Evolutionary conservation across 2,329 filamentous ascomycete genomes (phyloP), one percentile per base, ranked within the genome.

Genomic region (Beauveria sp.): DNA sequence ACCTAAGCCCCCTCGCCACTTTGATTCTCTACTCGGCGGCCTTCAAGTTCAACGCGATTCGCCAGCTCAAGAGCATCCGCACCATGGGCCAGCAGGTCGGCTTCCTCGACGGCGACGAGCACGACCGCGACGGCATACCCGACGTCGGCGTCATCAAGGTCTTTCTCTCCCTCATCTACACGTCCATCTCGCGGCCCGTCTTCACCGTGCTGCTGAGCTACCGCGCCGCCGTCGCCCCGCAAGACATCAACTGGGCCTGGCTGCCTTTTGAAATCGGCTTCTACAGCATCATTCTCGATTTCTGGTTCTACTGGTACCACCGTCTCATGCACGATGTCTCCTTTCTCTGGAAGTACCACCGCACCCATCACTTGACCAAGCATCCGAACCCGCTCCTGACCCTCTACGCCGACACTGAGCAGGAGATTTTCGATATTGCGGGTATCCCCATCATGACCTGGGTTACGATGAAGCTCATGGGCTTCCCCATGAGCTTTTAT

Each of bases 321-420:
- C 73, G 75, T 1, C 51, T 70, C 9, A 76, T 76, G 73, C 76
- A 77, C 62, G 75, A 77, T 51, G 60, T 74, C 16, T 67, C 70
- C 16, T 66, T 63, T 1, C 69, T 77, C 12, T 77, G 76, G 75
- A 72, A 75, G 49, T 77, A 71, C 57, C 75, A 77, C 68, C 72
- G 74, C 49, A 77, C 75, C 0, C 76, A 77, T 57, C 76, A 77
- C 64, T 63, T 77, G 3, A 76, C 75, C 28, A 77, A 77, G 61
- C 76, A 77, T 54, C 76, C 48, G 1, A 63, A 61, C 10, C 74
- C 70, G 2, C 69, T 74, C 0, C 63, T 73, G 4, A 69, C 70
- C 1, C 64, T 68, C 10, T 74, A 73, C 63, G 70, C 72, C 50
- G 72, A 74, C 45, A 42, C 54, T 4, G 69, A 69, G 63, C 71